A percentile compares a stretch with the other conserved stretches of the same genome.
These are phyloP conservation scores for Turnera subulata DNA, from an alignment of 345 rosid species.

Conservation along the genomic window DNA sequence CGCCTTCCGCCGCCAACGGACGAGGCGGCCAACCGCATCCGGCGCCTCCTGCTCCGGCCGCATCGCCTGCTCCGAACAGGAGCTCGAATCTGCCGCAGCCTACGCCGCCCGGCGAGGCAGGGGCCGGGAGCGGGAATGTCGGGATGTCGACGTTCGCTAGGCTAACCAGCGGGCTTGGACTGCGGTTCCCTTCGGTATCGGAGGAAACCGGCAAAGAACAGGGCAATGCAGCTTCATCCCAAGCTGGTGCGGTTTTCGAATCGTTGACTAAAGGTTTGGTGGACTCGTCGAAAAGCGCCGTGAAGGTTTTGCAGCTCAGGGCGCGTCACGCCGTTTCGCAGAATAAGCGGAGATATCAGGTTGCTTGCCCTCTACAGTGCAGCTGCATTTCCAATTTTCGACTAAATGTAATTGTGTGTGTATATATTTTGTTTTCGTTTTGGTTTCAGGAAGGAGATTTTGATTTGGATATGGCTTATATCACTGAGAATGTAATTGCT, in stretches of 20 bases:
- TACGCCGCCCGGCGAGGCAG: constrained; percentile 4
- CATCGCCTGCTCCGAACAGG: constrained; percentile 2
- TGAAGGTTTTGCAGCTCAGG: constrained; percentile 30
- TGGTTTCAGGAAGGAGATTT: constrained; percentile 26
- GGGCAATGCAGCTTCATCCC: constrained; percentile 1
- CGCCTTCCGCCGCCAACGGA: constrained; percentile 11
- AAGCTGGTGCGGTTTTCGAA: constrained; percentile 18
- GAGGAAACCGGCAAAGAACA: background rate
- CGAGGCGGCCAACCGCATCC: background rate
- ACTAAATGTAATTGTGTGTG: background rate
- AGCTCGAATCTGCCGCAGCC: constrained; percentile 18
- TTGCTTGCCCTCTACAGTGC: background rate
- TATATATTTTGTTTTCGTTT: background rate
- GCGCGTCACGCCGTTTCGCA: constrained; percentile 32
- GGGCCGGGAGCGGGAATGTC: constrained; percentile 1
- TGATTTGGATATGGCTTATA: constrained; percentile 43
- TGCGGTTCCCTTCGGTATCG: background rate
- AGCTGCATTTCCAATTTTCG: background rate
- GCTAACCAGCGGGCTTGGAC: constrained; percentile 17
- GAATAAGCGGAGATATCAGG: constrained; percentile 32
- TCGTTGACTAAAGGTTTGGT: constrained; percentile 26
- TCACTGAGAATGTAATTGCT: constrained; percentile 33
- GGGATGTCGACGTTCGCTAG: constrained; percentile 14
- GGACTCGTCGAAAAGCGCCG: constrained; percentile 28
- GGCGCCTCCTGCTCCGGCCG: background rate